phyloP scores from a whole-genome alignment of 2,329 filamentous ascomycete species.

The Rugonectria rugulosa region DNA sequence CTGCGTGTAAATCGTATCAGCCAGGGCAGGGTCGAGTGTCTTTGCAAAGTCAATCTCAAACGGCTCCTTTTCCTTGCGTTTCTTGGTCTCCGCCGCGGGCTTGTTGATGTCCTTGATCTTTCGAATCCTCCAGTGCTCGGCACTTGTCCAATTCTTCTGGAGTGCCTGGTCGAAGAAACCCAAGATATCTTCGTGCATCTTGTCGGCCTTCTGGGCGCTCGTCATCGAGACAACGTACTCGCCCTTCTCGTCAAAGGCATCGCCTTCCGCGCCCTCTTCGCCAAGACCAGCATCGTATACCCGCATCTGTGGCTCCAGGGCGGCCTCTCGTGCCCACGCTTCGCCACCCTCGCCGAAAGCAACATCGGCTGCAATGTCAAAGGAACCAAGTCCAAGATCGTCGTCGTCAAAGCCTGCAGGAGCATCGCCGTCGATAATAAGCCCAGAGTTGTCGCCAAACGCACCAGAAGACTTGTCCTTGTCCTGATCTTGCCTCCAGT shows the following conservation, averaged over 20 bases:
- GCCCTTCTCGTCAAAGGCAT: slow-evolving; percentile 62
- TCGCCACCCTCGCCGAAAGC: slow-evolving; percentile 97
- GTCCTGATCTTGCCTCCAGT: slow-evolving; percentile 78
- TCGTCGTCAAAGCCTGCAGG: slow-evolving; percentile 76
- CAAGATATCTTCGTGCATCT: slow-evolving; percentile 90
- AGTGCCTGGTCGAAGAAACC: slow-evolving; percentile 97
- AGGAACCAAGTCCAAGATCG: slow-evolving; percentile 75
- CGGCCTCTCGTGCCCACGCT: slow-evolving; percentile 91
- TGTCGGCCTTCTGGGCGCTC: slow-evolving; percentile 69
- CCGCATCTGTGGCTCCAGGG: slow-evolving; percentile 84
- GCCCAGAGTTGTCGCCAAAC: slow-evolving; percentile 74
- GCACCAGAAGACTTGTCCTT: slow-evolving; percentile 64
- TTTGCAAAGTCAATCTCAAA: slow-evolving; percentile 93
- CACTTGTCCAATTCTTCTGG: slow-evolving; percentile 96
- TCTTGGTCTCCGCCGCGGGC: slow-evolving; percentile 64
- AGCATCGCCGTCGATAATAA: slow-evolving; percentile 88
- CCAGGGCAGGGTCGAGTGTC: slow-evolving; percentile 73
- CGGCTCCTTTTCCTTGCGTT: slow-evolving; percentile 92
- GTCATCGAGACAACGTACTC: slow-evolving; percentile 84
- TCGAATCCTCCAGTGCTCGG: slow-evolving; percentile 98
- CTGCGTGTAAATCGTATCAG: slow-evolving; percentile 81
- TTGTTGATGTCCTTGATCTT: slow-evolving; percentile 85
- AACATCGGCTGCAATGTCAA: slow-evolving; percentile 75
- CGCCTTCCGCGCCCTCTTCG: slow-evolving; percentile 55
- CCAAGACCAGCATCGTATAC: slow-evolving; percentile 73